Evolutionary conservation across 352 stramenopile species (phyloP).

Genomic region (Peronosclerospora sorghi): DNA sequence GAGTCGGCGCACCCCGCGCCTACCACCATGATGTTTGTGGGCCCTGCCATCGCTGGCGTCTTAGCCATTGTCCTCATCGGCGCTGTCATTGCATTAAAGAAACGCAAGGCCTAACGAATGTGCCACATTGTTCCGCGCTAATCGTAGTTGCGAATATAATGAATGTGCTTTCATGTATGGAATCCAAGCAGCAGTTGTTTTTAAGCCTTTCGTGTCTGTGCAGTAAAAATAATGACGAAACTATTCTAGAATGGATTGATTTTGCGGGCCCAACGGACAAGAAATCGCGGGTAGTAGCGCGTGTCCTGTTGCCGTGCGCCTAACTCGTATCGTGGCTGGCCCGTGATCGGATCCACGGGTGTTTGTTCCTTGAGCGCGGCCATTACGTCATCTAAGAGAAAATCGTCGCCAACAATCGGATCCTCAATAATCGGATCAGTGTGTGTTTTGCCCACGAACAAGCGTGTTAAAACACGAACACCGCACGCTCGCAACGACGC

Average conservation of each 20-base stretch:
- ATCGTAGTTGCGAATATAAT: conserved; percentile 11
- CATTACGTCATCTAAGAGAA: conserved; percentile 45
- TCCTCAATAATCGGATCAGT: conserved; percentile 90
- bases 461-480: conserved; percentile 38
- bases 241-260: conserved; percentile 54
- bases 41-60: conserved; percentile 30
- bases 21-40: conserved; percentile 25
- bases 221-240: conserved; percentile 6
- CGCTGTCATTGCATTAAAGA: conserved; percentile 42
- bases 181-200: not conserved
- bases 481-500: conserved; percentile 31
- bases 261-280: conserved; percentile 36
- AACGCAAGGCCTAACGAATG: conserved; percentile 12
- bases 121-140: no score
- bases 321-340: conserved; percentile 26
- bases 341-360: conserved; percentile 21
- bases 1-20: conserved; percentile 9
- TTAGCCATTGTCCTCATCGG: conserved; percentile 49
- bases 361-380: conserved; percentile 32
- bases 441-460: conserved; percentile 81
- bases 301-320: conserved; percentile 22
- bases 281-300: conserved; percentile 33
- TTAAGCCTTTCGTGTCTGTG: conserved; percentile 1
- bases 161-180: conserved; percentile 9
- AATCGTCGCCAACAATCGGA: conserved; percentile 54